phyloP scores from a whole-genome alignment of 1,284 basidiomycete genomes.

The Ustilago crameri region DNA sequence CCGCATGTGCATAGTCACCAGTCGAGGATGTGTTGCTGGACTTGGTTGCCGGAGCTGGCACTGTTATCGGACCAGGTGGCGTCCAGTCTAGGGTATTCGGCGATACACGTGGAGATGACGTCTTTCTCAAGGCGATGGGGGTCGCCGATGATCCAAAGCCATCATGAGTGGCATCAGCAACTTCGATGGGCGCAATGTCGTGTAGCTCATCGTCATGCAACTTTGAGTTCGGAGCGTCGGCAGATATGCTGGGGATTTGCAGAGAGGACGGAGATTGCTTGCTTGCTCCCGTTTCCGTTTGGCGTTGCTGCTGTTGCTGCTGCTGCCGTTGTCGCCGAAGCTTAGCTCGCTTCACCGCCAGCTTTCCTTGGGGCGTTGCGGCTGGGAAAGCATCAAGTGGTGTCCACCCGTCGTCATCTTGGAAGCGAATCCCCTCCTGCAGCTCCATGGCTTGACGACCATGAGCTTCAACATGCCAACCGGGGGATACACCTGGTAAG shows the following conservation, averaged over 20 bases:
- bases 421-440: slow-evolving; percentile 38
- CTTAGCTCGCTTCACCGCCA: slow-evolving; percentile 28
- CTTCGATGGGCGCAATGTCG: too few species aligned
- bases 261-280: neutral
- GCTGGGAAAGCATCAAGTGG: slow-evolving; percentile 48
- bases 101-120: too few species aligned
- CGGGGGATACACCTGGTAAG: slow-evolving; percentile 50
- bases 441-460: slow-evolving; percentile 51
- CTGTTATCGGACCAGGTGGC: too few species aligned
- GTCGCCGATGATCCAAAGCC: too few species aligned
- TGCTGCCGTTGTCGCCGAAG: slow-evolving; percentile 14
- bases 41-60: neutral
- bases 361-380: slow-evolving; percentile 31
- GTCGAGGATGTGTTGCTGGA: neutral
- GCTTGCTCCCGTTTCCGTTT: neutral
- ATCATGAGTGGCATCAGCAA: too few species aligned
- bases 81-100: too few species aligned
- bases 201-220: too few species aligned
- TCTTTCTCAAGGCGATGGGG: too few species aligned
- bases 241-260: slow-evolving; percentile 14
- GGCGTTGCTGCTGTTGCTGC: slow-evolving; percentile 6
- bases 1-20: neutral
- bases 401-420: slow-evolving; percentile 54
- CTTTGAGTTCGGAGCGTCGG: neutral
- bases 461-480: slow-evolving; percentile 53